Evolutionary conservation across 192 early-diverging fungal species (phyloP), one percentile per base, ranked within the genome.

Genomic region (Backusella tuberculispora): DNA sequence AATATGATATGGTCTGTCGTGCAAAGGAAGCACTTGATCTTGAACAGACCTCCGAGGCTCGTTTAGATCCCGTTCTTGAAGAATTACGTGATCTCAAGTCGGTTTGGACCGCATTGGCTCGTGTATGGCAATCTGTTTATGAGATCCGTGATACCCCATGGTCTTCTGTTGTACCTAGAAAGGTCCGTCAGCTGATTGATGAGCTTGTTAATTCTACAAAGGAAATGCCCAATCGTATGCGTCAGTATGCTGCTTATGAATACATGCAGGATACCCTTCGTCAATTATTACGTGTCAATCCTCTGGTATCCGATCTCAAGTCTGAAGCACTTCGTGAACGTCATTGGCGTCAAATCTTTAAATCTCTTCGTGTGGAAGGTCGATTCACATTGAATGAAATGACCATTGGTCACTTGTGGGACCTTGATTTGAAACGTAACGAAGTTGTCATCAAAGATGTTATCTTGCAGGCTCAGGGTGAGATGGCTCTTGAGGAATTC

Each of bases 401-500:
- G 90, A 98, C 97, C 0, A 85, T 99, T 41, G 97, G 98, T 66
- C 90, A 94, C 47, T 83, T 99, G 50, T 99, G 97, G 97, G 95
- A 98, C 81, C 85, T 95, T 65, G 95, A 97, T 82, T 87, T 99
- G 63, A 86, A 86, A 66, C 91, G 95, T 72, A 94, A 96, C 80
- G 96, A 99, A 82, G 81, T 85, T 37, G 75, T 83, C n/a, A 88
- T 99, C 40, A 91, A 90, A 67, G 97, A 98, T 17, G 91, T 98
- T 43, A 91, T 99, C 46, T 87, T 91, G 4, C 91, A 93, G 63
- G 98, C 98, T 6, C 95, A 98, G 80, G 98, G 98, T 74, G 98
- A 99, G 87, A 99, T 99, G 98, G 98, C 96, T 12, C 84, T 99
- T 70, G 98, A 99, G 85, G 95, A 97, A 83, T 99, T 97, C 87